Percentiles rank a stretch among this genome's conserved stretches.
phyloP scores from a whole-genome alignment of 1,284 basidiomycete genomes.

The Ustilago sp. region DNA sequence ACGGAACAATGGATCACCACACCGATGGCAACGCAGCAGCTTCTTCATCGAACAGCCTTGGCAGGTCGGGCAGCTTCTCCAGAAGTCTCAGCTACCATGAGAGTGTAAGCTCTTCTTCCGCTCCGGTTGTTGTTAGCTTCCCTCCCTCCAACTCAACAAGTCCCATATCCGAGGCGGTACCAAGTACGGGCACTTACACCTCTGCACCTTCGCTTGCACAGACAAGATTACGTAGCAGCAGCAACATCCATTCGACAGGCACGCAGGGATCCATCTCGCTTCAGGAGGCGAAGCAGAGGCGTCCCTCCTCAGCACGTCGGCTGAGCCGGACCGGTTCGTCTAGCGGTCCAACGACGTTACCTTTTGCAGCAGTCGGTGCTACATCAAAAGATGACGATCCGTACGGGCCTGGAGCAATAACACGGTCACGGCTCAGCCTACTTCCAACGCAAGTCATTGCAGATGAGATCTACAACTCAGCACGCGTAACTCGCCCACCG shows the following conservation, averaged over 20 bases:
- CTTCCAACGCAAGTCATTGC: constrained; percentile 37
- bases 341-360: constrained; percentile 40
- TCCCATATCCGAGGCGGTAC: constrained; percentile 14
- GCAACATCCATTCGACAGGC: constrained; percentile 1
- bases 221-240: constrained; percentile 27
- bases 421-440: constrained; percentile 46
- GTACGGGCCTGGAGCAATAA: constrained; percentile 49
- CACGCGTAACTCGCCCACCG: constrained; percentile 20
- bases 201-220: constrained; percentile 11
- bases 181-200: constrained; percentile 18
- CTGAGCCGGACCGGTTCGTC: constrained; percentile 47
- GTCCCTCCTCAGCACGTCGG: constrained; percentile 39
- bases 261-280: constrained; percentile 12
- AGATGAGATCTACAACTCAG: constrained; percentile 36
- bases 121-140: constrained; percentile 49
- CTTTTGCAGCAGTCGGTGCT: constrained; percentile 33
- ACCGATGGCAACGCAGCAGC: not conserved
- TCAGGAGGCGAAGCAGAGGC: constrained; percentile 24
- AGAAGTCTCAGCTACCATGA: constrained; percentile 53
- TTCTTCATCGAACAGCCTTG: constrained; percentile 20
- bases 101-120: constrained; percentile 42
- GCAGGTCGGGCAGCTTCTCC: constrained; percentile 51
- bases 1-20: not conserved
- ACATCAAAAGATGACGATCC: constrained; percentile 36
- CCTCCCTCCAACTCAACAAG: constrained; percentile 22